A percentile compares a stretch with the other conserved stretches of the same genome.
Conservation (phyloP, 2,329 filamentous ascomycete species). For the Tricladium varicosporioides region DNA sequence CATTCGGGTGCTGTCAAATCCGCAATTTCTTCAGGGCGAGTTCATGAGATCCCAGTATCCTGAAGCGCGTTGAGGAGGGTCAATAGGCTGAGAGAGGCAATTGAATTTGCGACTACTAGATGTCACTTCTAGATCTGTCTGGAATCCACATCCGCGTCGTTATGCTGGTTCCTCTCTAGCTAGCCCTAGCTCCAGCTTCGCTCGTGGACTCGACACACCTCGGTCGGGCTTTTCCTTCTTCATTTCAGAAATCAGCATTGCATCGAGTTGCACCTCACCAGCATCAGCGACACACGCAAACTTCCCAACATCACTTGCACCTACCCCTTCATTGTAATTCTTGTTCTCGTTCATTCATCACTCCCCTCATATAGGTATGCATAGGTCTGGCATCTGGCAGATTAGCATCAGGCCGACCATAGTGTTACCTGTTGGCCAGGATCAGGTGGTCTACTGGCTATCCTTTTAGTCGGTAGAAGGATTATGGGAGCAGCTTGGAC, state of each 20-base stretch:
- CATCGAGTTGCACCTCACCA: constrained; percentile 18
- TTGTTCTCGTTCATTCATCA: constrained; percentile 12
- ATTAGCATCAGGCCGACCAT: constrained; percentile 13
- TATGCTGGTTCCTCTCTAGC: too few relatives aligned
- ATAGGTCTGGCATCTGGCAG: constrained; percentile 13
- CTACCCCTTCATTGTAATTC: constrained; percentile 10
- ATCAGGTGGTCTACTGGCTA: neutral
- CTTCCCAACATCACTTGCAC: constrained; percentile 6
- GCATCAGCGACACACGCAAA: constrained; percentile 12
- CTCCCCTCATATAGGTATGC: constrained; percentile 23
- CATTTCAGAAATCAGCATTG: constrained; percentile 23
- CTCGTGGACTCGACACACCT: neutral
- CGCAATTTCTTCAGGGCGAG: neutral
- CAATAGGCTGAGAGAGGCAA: neutral
- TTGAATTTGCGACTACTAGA: neutral
- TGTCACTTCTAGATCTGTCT: too few relatives aligned
- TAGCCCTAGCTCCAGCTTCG: neutral
- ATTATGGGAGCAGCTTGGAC: neutral
- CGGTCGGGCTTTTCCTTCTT: constrained; percentile 15
- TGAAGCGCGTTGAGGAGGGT: neutral
- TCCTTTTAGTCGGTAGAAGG: neutral
- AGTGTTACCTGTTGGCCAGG: constrained; percentile 3
- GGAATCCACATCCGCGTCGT: too few relatives aligned
- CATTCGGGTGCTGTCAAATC: constrained; percentile 16
- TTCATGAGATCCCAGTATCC: constrained; percentile 10